These are phyloP conservation scores for Irpex lacteus DNA, from an alignment of 1,284 basidiomycete genomes.

Conservation along the genomic window DNA sequence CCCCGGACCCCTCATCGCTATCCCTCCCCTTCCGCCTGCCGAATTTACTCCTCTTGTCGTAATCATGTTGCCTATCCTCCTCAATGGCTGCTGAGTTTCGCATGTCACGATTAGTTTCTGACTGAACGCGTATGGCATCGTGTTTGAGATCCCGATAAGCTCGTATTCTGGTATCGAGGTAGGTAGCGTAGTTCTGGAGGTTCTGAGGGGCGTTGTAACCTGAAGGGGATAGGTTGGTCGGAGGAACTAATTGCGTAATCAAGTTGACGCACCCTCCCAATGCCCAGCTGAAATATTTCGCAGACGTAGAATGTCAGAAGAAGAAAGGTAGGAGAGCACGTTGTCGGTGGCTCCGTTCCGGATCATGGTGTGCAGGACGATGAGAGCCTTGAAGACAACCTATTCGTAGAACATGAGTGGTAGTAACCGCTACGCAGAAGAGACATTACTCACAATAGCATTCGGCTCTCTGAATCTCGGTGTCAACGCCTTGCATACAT, in stretches of 20 bases:
- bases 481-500: constrained; percentile 86
- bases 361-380: constrained; percentile 95
- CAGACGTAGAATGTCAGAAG: constrained; percentile 76
- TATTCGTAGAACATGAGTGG: constrained; percentile 29
- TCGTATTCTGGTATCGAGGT: constrained; percentile 88
- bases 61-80: constrained; percentile 38
- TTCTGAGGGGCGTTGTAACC: constrained; percentile 87
- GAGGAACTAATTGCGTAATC: constrained; percentile 7
- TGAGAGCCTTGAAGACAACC: constrained; percentile 96
- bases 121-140: constrained; percentile 88
- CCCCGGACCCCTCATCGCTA: constrained; percentile 16
- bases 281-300: constrained; percentile 73
- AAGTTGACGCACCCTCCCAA: constrained; percentile 69
- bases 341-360: constrained; percentile 92
- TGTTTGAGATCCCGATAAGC: constrained; percentile 91
- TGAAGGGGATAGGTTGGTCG: constrained; percentile 27
- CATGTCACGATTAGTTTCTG: constrained; percentile 84
- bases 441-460: constrained; percentile 62
- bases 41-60: constrained; percentile 22
- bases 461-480: constrained; percentile 88
- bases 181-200: constrained; percentile 83
- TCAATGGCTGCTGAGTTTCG: constrained; percentile 63
- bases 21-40: constrained; percentile 11
- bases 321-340: constrained; percentile 80
- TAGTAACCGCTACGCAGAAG: neutral